Evolutionary conservation across 1,284 basidiomycete species (phyloP).

Genomic region (Agroathelia rolfsii): DNA sequence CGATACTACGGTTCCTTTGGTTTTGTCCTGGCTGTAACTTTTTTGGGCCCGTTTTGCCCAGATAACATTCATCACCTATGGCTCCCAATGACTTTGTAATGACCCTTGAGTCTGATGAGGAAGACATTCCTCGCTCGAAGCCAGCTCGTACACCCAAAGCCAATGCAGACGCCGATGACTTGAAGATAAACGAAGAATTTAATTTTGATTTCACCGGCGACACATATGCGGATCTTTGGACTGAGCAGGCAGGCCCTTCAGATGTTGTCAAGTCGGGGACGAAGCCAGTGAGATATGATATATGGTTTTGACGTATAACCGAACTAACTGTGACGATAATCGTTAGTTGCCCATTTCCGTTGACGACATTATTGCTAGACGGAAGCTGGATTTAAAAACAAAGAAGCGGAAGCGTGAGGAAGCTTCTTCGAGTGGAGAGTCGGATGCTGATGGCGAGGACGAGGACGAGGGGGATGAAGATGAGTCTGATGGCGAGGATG

Average conservation of each 20-base stretch:
- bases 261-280: conserved; percentile 55
- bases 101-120: conserved; percentile 75
- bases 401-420: conserved; percentile 51
- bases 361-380: conserved; percentile 82
- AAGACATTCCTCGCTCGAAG: conserved; percentile 37
- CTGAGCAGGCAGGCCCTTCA: conserved; percentile 25
- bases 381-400: conserved; percentile 33
- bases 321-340: conserved; percentile 10
- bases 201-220: conserved; percentile 73
- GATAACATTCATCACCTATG: conserved; percentile 17
- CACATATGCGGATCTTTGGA: conserved; percentile 47
- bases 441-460: conserved; percentile 23
- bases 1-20: too few species aligned
- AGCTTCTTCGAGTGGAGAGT: conserved; percentile 20
- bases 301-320: conserved; percentile 8
- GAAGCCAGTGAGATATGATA: conserved; percentile 44
- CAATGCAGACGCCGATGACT: conserved; percentile 36
- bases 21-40: too few species aligned
- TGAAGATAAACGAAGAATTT: conserved; percentile 71
- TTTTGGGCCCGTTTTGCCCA: background rate
- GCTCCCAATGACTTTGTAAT: conserved; percentile 77
- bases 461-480: conserved; percentile 29
- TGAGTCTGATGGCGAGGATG: conserved; percentile 24
- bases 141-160: conserved; percentile 14
- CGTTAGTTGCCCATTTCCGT: conserved; percentile 79